A percentile compares a stretch with the other conserved stretches of the same genome.
These are phyloP conservation scores for Penicillium italicum DNA, from an alignment of 2,329 filamentous ascomycete species.

Conservation along the genomic window DNA sequence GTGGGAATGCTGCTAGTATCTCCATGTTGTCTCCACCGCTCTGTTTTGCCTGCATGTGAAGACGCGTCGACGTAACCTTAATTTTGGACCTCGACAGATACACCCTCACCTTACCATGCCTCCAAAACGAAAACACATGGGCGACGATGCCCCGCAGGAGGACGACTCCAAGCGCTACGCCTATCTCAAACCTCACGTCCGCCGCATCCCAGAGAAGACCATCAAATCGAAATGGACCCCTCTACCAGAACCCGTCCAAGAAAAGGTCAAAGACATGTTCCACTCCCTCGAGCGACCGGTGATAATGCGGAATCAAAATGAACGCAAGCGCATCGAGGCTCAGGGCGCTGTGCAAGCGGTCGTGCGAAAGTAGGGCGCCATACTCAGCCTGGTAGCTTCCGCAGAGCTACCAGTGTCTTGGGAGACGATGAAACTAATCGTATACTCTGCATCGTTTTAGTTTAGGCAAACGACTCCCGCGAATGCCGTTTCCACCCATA, in stretches of 20 bases:
- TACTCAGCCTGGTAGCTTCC: not conserved
- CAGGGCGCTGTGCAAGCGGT: conserved; percentile 42
- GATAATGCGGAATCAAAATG: conserved; percentile 43
- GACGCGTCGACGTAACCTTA: conserved; percentile 16
- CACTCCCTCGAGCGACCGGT: conserved; percentile 42
- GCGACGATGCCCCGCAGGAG: conserved; percentile 15
- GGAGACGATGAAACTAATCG: not conserved
- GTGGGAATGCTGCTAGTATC: not conserved
- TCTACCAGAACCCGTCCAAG: conserved; percentile 42
- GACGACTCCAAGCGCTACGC: conserved; percentile 33
- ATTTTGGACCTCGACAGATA: not conserved
- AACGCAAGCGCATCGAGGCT: conserved; percentile 42
- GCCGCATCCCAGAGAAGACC: conserved; percentile 41
- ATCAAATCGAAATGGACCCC: conserved; percentile 48
- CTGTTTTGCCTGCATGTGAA: conserved; percentile 18
- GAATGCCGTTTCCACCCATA: conserved; percentile 46
- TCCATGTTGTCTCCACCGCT: conserved; percentile 9
- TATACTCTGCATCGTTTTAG: conserved; percentile 18
- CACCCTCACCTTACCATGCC: conserved; percentile 20
- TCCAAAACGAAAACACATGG: conserved; percentile 29
- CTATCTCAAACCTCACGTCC: conserved; percentile 40
- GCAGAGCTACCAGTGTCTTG: not conserved
- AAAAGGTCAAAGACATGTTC: conserved; percentile 43
- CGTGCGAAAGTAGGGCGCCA: conserved; percentile 39
- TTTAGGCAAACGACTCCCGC: conserved; percentile 41